Base-by-base conservation (phyloP, 1,284 basidiomycete genomes). In the Lignosus rhinocerotis region DNA sequence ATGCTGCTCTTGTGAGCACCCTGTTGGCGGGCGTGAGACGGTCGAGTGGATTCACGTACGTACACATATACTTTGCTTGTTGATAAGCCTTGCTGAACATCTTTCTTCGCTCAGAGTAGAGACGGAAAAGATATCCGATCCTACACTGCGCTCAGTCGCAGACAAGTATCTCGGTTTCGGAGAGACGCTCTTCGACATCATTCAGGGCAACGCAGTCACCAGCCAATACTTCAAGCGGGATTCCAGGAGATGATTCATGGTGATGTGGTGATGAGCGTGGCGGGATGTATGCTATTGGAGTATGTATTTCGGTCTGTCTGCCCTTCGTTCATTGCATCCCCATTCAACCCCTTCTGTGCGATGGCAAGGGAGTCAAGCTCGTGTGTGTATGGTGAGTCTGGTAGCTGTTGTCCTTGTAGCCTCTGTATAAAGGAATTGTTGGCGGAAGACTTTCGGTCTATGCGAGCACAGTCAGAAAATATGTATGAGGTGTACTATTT, bases 11-110 rank as follows among this genome's bases (percentile, higher is more conserved):
- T 45, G 65, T 98, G 53, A 95, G 94, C 16, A 93, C 96, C 10
- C 83, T 98, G 10, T 76, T 96, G 21, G 96, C 96, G 36, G 96
- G 96, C 36, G 88, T 99, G 66, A 91, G 90, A 75, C 87, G 93
- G 64, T 90, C 94, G 32, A 95, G 90, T 59, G 94, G 94, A 36
- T 94, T 94, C 76, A 77, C 84, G 94, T 96, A 72, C 75, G 93
- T 63, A 53, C 31, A 34, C 14, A 44, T 25, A 48, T 53, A 32
- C 19, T 12, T 9, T 44, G n/a, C 21, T 10, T 31, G 25, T 48
- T 19, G 16, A 48, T 19, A 49, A 34, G 39, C 38, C 48, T 19
- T 21, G 17, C 45, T 56, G 33, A 44, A 45, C 47, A 51, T 34
- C 50, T 42, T 31, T 31, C 6, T 14, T n/a, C n/a, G 36, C 32